phyloP scores from a whole-genome alignment of 352 stramenopile species.

The Nothophytophthora sp. region DNA sequence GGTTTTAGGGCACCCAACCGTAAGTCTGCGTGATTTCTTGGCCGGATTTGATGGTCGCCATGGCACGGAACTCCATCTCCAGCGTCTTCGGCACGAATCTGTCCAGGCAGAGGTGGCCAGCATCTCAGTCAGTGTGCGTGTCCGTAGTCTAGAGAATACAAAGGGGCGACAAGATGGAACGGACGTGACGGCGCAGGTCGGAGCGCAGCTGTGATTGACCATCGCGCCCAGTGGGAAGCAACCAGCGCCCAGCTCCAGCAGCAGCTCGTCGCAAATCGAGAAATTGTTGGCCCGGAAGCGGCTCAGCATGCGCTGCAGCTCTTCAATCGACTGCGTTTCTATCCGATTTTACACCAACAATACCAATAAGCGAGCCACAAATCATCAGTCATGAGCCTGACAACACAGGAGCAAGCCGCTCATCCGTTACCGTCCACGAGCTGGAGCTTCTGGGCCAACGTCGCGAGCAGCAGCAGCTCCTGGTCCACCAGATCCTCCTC shows the following conservation, averaged over 20 bases:
- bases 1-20: slow-evolving; percentile 26
- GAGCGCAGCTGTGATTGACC: slow-evolving; percentile 77
- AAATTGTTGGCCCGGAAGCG: slow-evolving; percentile 84
- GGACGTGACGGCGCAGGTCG: slow-evolving; percentile 71
- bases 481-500: slow-evolving; percentile 49
- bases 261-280: slow-evolving; percentile 63
- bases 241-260: slow-evolving; percentile 54
- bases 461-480: slow-evolving; percentile 49
- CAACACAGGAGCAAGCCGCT: not conserved
- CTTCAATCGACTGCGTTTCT: slow-evolving; percentile 18
- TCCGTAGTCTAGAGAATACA: no score
- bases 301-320: slow-evolving; percentile 67
- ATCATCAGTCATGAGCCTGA: not conserved
- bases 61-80: slow-evolving; percentile 53
- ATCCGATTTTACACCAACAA: slow-evolving; percentile 11
- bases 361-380: not conserved
- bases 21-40: slow-evolving; percentile 74
- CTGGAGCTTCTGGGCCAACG: slow-evolving; percentile 51
- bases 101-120: not conserved
- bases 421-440: slow-evolving; percentile 36
- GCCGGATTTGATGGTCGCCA: slow-evolving; percentile 40
- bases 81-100: slow-evolving; percentile 51
- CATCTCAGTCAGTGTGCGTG: no score
- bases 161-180: slow-evolving; percentile 5
- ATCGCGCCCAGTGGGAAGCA: slow-evolving; percentile 72